A percentile compares a stretch with the other conserved stretches of the same genome.
Conservation (phyloP, 2,329 filamentous ascomycete genomes). For the Paraphoma sp. region DNA sequence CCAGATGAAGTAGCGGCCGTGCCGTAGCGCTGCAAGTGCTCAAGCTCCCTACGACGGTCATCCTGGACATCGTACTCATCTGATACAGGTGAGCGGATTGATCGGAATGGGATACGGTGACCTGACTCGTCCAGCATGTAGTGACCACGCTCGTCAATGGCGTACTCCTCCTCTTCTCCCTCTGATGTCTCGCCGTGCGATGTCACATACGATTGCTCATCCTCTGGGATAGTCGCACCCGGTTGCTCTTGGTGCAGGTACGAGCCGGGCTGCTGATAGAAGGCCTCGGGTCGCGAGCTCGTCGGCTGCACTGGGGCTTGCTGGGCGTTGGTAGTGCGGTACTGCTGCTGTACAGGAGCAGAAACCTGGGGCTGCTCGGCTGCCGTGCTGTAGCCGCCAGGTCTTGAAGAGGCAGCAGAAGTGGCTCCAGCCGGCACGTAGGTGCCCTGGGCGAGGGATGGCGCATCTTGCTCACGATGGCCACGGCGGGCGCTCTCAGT, state of each 20-base stretch:
- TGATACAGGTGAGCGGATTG: constrained; percentile 41
- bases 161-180: constrained; percentile 45
- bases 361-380: constrained; percentile 29
- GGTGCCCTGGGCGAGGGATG: constrained; percentile 41
- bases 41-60: constrained; percentile 57
- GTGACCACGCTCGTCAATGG: constrained; percentile 45
- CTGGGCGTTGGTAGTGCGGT: constrained; percentile 27
- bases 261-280: constrained; percentile 47
- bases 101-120: constrained; percentile 43
- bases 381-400: constrained; percentile 19
- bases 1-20: constrained; percentile 38
- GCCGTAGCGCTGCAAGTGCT: constrained; percentile 56
- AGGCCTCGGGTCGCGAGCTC: constrained; percentile 44
- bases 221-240: constrained; percentile 34
- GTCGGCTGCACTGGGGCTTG: constrained; percentile 27
- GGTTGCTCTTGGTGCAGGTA: constrained; percentile 41
- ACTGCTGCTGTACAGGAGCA: constrained; percentile 35
- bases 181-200: constrained; percentile 43
- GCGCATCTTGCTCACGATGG: constrained; percentile 39
- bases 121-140: constrained; percentile 45
- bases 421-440: constrained; percentile 42
- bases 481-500: constrained; percentile 52
- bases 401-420: constrained; percentile 24
- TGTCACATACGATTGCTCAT: constrained; percentile 45
- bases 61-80: constrained; percentile 64